Evolutionary conservation across 495 filamentous ascomycete genomes (phyloP), one percentile per base, ranked within the genome.

Genomic region (Cercophora scortea): DNA sequence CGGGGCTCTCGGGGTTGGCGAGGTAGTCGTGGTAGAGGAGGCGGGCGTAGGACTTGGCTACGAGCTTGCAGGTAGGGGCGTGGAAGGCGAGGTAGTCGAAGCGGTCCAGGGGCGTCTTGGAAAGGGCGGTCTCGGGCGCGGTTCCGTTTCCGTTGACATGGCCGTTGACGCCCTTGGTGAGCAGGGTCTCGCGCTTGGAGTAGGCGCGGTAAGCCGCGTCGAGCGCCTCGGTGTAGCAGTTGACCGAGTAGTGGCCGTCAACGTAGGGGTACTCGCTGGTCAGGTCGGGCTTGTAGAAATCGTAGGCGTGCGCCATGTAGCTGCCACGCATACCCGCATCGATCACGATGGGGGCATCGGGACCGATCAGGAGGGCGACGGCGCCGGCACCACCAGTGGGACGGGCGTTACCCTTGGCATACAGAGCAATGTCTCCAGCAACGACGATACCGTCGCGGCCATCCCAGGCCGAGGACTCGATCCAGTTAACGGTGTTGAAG

Each of bases 271-370:
- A 98, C 71, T 98, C 93, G 80, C 88, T 94, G 54, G 90, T 95
- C 47, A 98, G 77, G 69, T 98, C 93, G 61, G 93, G 87, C 83
- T 98, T 98, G 83, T 94, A 98, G 75, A 98, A 98, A 70, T 98
- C 93, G 74, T 97, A 98, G 60, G 87, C 88, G 71, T 98, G 93
- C 62, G 82, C 82, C 80, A 96, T 85, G 77, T 96, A 96, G 63
- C 77, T 86, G 67, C 88, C 93, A 67, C 94, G 85, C 52, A 95
- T 83, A 66, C 92, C 93, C 45, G 93, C 80, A 70, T 98, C 94
- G 58, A 96, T 79, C 48, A 86, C 89, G 59, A 98, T 74, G 41
- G 92, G 91, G 40, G 93, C 94, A 61, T 97, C 78, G 44, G 93
- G 93, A 38, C 94, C 94, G 62, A 98, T 80, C 53, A 98, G 79